Evolutionary conservation across 2,329 filamentous ascomycete species (phyloP).

Genomic region (Cytospora mali): DNA sequence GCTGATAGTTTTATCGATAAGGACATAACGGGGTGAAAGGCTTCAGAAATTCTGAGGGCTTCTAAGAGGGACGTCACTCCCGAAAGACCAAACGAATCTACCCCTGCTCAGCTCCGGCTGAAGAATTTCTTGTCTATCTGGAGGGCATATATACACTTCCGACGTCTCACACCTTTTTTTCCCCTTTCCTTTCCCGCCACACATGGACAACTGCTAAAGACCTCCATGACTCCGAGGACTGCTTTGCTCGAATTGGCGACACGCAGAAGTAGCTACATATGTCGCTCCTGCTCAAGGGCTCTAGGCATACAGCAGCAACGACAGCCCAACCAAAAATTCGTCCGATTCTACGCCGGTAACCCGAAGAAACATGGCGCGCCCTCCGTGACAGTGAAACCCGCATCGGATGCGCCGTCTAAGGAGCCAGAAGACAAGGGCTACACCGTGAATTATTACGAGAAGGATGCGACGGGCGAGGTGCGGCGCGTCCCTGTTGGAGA

Average conservation of each 20-base stretch:
- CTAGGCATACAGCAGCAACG: constrained; percentile 2
- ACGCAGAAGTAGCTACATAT: constrained; percentile 24
- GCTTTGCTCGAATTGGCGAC: constrained; percentile 25
- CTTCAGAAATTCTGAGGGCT: constrained; percentile 7
- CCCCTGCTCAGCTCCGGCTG: background rate
- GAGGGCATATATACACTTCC: background rate
- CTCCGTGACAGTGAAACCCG: background rate
- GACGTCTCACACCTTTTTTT: background rate
- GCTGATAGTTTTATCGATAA: constrained; percentile 28
- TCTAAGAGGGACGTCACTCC: constrained; percentile 11
- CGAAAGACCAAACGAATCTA: background rate
- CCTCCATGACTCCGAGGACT: constrained; percentile 26
- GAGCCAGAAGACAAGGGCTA: background rate
- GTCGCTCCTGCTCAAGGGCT: constrained; percentile 23
- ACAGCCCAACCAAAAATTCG: constrained; percentile 8
- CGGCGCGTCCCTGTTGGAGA: constrained; percentile 16
- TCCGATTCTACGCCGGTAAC: constrained; percentile 18
- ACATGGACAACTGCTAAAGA: constrained; percentile 5
- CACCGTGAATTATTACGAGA: constrained; percentile 25
- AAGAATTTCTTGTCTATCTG: background rate
- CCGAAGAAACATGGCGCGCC: background rate
- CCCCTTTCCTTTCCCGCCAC: background rate
- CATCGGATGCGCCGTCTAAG: background rate
- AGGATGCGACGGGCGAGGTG: constrained; percentile 22
- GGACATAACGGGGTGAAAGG: background rate